These are phyloP conservation scores for Macrophomina pseudophaseolina DNA, from an alignment of 2,329 filamentous ascomycete species.

Conservation along the genomic window DNA sequence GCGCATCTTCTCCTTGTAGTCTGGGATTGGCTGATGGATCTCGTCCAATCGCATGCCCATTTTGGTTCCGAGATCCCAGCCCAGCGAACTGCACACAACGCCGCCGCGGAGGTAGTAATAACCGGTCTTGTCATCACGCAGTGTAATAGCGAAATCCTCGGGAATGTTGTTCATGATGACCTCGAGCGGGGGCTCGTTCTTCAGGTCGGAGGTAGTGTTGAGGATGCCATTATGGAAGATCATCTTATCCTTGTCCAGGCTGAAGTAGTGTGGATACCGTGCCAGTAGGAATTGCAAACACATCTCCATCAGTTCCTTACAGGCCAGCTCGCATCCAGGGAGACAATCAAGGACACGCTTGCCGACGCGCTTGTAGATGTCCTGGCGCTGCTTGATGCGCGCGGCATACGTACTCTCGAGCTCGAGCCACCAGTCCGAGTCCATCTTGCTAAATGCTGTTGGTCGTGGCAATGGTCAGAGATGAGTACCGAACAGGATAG, in stretches of 20 bases:
- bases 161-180: constrained; percentile 78
- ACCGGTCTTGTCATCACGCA: constrained; percentile 73
- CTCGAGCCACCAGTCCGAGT: constrained; percentile 89
- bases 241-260: constrained; percentile 58
- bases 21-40: constrained; percentile 77
- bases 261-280: constrained; percentile 78
- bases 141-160: constrained; percentile 80
- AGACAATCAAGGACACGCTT: constrained; percentile 68
- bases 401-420: constrained; percentile 73
- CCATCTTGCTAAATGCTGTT: constrained; percentile 75
- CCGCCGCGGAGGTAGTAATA: constrained; percentile 77
- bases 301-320: constrained; percentile 90
- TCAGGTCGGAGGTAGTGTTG: constrained; percentile 65
- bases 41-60: constrained; percentile 71
- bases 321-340: constrained; percentile 77
- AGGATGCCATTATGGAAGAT: constrained; percentile 74
- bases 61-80: constrained; percentile 79
- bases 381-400: constrained; percentile 71
- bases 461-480: too few relatives aligned
- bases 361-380: constrained; percentile 68
- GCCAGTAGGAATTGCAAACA: constrained; percentile 77
- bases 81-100: constrained; percentile 77
- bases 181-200: constrained; percentile 66
- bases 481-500: too few relatives aligned
- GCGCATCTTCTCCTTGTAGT: constrained; percentile 87